Base-by-base conservation (phyloP, 116 monocot genomes). In the Zostera marina region DNA sequence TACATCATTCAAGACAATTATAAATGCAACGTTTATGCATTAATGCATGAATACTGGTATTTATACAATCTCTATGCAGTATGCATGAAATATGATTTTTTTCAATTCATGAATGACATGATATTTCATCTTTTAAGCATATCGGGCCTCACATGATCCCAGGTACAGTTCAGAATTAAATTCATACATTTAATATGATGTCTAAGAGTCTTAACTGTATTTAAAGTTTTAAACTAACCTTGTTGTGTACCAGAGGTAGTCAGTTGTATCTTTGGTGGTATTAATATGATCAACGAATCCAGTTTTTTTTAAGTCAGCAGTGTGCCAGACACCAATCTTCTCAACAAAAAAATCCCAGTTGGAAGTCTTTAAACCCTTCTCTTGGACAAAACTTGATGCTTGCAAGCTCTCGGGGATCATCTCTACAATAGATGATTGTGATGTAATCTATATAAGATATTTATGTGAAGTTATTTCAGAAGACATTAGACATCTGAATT, bases 261-360 rank as follows among this genome's bases (percentile, higher is more conserved):
- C 90, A 65, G 90, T 96, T 14, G 83, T 44, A 76, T 96, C 89
- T 69, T 80, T 82, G 55, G 90, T 96, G 2, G 96, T 80, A 73
- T 89, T 96, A 32, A 96, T 85, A 71, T 96, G 96, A 78, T 96
- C 96, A 40, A 82, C 78, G 76, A 96, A 85, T 66, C 74, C 90
- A 57, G 64, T 66, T 65, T 64, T 72, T 0, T 63, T 56, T 66
- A 86, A 86, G 61, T 86, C 91, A 54, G 76, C 56, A 42, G 74
- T 26, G 32, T 72, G 83, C 82, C 80, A 81, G n/a, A 86, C 40
- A 26, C 90, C 90, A 49, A 60, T 66, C 51, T 79, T 80, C 72
- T 96, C 96, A 17, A 58, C 54, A 57, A 85, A 85, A 67, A 72
- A 63, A 40, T 78, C 65, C 96, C 96, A 96, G 2, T 60, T 58